Percentiles rank a stretch among this genome's conserved stretches.
These are phyloP conservation scores for Uncinocarpus reesii DNA, from an alignment of 2,329 filamentous ascomycete genomes.

Conservation along the genomic window DNA sequence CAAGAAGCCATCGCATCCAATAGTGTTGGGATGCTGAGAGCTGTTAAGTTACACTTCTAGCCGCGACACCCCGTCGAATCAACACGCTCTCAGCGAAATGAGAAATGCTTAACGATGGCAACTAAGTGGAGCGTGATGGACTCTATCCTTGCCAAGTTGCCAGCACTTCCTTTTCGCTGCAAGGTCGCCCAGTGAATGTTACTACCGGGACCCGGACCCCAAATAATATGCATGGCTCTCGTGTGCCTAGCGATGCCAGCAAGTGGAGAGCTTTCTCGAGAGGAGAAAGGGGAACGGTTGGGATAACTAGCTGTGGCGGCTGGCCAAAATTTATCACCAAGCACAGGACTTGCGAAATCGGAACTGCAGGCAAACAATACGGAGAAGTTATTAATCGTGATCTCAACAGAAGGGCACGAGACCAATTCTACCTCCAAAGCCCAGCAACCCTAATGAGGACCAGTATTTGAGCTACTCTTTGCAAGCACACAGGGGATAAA, in stretches of 20 bases:
- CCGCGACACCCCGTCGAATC: slow-evolving; percentile 8
- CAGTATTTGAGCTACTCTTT: no score
- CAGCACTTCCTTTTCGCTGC: neutral
- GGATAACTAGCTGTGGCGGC: no score
- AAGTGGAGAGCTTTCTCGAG: neutral
- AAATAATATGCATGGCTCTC: neutral
- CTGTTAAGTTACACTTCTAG: slow-evolving; percentile 7
- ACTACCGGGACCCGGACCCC: neutral
- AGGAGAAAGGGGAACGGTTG: no score
- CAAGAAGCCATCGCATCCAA: slow-evolving; percentile 3
- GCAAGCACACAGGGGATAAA: no score
- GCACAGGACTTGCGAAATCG: no score
- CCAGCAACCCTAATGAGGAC: no score
- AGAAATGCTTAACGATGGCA: slow-evolving; percentile 1
- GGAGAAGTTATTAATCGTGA: no score
- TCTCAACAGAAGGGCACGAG: no score
- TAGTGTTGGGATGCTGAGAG: slow-evolving; percentile 2
- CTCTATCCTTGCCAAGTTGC: neutral
- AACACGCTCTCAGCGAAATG: neutral
- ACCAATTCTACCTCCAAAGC: no score
- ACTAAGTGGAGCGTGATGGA: neutral
- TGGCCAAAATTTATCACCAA: no score
- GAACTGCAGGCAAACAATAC: no score
- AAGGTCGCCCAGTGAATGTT: neutral
- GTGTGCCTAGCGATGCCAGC: no score